Evolutionary conservation across 208 protist species (phyloP).

Genomic region (Trypanosoma avium): DNA sequence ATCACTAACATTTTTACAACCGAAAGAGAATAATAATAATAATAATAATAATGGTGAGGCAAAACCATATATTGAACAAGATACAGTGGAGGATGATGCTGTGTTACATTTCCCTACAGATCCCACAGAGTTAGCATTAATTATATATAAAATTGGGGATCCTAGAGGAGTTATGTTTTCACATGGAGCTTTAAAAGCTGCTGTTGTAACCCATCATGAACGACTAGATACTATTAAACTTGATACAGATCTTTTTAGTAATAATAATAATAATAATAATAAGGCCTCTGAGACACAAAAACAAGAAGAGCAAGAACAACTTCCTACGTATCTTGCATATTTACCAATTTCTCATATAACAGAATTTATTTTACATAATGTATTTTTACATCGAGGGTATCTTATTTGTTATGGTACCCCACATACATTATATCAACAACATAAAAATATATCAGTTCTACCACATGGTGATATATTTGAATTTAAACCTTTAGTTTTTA

Average conservation of each 20-base stretch:
- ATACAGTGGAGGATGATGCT: conserved; percentile 4
- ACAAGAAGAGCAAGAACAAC: background rate
- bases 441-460: conserved; percentile 11
- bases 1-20: too few relatives aligned
- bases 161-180: conserved; percentile 82
- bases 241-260: background rate
- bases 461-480: conserved; percentile 75
- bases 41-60: conserved; percentile 5
- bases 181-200: conserved; percentile 50
- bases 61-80: too few relatives aligned
- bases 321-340: conserved; percentile 33
- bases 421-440: conserved; percentile 43
- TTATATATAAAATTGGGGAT: conserved; percentile 71
- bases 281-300: background rate
- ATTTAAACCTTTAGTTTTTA: conserved; percentile 66
- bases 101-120: conserved; percentile 31
- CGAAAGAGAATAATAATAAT: background rate
- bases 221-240: background rate
- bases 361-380: conserved; percentile 56
- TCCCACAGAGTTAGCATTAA: conserved; percentile 48
- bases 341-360: conserved; percentile 79
- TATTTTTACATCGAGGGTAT: conserved; percentile 43
- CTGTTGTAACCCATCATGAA: conserved; percentile 56
- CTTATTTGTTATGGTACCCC: conserved; percentile 68
- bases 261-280: background rate